These are phyloP conservation scores for Ophiostoma australiae DNA, from an alignment of 2,329 filamentous ascomycete species.

Conservation along the genomic window DNA sequence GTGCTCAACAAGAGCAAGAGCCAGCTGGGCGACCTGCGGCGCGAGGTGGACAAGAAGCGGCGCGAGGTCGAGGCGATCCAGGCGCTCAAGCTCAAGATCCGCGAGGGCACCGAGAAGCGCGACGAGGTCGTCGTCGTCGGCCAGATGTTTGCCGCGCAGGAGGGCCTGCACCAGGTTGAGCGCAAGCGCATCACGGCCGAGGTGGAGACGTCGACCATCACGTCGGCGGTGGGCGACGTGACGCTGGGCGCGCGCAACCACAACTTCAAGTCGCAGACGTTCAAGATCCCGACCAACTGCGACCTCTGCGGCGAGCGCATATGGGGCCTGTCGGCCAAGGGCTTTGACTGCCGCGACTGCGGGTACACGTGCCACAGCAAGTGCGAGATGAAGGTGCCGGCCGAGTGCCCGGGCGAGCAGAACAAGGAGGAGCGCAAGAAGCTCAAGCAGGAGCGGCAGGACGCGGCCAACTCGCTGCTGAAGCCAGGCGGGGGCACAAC, in stretches of 20 bases:
- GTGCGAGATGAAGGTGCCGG: constrained; percentile 97
- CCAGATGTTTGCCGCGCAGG: constrained; percentile 77
- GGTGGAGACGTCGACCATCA: constrained; percentile 89
- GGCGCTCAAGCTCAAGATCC: constrained; percentile 66
- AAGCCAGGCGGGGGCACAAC: constrained; percentile 40
- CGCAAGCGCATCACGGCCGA: constrained; percentile 81
- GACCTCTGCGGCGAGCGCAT: constrained; percentile 94
- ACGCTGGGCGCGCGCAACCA: constrained; percentile 90
- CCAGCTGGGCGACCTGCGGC: constrained; percentile 71
- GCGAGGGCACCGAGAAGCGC: constrained; percentile 71
- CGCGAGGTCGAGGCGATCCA: constrained; percentile 78
- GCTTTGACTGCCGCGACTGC: constrained; percentile 91
- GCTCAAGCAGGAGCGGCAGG: constrained; percentile 79
- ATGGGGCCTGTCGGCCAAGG: constrained; percentile 94
- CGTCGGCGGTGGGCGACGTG: constrained; percentile 83
- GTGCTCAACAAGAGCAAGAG: constrained; percentile 85
- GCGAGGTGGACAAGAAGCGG: constrained; percentile 79
- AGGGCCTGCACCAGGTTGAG: constrained; percentile 78
- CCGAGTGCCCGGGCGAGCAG: constrained; percentile 90
- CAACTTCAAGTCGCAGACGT: constrained; percentile 97
- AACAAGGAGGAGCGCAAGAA: constrained; percentile 95
- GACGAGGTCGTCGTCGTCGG: constrained; percentile 83
- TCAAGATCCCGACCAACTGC: constrained; percentile 98
- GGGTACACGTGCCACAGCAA: constrained; percentile 98
- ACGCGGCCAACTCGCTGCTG: constrained; percentile 61